Evolutionary conservation across 176 grass and related monocot species (phyloP).

Genomic region (Rhynchospora tenuis): DNA sequence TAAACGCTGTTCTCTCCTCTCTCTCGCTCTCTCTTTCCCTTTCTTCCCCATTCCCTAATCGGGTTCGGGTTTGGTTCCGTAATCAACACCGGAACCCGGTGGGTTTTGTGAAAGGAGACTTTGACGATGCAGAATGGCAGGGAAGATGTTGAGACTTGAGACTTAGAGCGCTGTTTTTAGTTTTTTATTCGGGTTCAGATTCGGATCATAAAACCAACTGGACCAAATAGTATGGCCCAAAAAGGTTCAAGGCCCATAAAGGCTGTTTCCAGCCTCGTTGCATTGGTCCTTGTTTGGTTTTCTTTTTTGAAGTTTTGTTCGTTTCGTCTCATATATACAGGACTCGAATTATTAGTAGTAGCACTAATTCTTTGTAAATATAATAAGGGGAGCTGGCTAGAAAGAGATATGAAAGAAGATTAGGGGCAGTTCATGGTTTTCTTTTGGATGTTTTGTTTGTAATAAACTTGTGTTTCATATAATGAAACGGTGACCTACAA

Average conservation of each 20-base stretch:
- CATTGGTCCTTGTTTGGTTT: not conserved
- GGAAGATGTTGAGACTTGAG: not conserved
- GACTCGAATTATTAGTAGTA: not conserved
- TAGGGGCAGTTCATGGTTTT: too few species aligned
- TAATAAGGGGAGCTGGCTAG: too few species aligned
- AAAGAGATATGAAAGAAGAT: too few species aligned
- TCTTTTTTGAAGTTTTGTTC: not conserved
- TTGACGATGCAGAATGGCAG: not conserved
- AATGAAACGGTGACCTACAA: too few species aligned
- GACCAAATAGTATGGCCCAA: too few species aligned
- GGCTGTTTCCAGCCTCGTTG: not conserved
- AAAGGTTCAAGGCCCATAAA: not conserved
- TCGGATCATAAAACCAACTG: not conserved
- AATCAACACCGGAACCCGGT: not conserved
- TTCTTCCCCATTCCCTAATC: conserved; percentile 62
- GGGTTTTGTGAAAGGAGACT: not conserved
- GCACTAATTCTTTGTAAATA: too few species aligned
- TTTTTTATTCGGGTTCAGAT: not conserved
- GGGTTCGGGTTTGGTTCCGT: not conserved
- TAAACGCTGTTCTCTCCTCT: conserved; percentile 57
- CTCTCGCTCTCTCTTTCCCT: conserved; percentile 58
- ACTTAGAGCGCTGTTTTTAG: not conserved
- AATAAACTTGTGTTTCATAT: too few species aligned
- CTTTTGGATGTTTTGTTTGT: too few species aligned
- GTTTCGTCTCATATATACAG: not conserved